Base-by-base conservation (phyloP, 257 asterid genomes). In the Mentha longifolia region DNA sequence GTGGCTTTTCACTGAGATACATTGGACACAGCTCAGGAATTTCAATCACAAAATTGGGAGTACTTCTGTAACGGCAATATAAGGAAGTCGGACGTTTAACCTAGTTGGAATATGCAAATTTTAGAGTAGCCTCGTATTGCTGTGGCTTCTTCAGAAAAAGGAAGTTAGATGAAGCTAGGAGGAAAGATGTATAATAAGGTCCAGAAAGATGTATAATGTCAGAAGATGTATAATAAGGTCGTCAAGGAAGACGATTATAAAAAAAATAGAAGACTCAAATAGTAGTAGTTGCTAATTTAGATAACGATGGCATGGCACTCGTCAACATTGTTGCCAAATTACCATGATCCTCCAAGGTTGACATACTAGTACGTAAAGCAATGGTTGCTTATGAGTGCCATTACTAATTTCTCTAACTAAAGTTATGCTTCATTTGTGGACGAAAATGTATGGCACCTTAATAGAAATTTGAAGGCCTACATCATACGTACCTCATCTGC, bases 401-500 rank as follows among this genome's bases (percentile, higher is more conserved):
- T n/a, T 33, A 68, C 25, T 19, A 68, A 68, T 65, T 62, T 56
- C 62, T 56, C 61, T 33, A 62, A 72, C 60, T 59, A 43, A 70
- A 49, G 19, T 45, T 30, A 9, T 25, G 19, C 16, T 37, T 59
- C 72, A 64, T 51, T 46, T 31, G 37, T 13, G 63, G 9, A 65
- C 10, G 25, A 7, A 49, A 59, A 37, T 17, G 39, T 4, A 56
- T 54, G 67, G 30, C 62, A 14, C 64, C 71, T 39, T 33, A 60
- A 61, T 28, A 31, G 35, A 51, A 61, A n/a, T 17, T 17, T 42
- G 8, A 63, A 63, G 20, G 35, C 9, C 65, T 9, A 28, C 64
- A 77, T 59, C 62, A 65, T 31, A 64, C 79, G 62, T 84, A 94
- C 98, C 97, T 89, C 96, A 58, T 87, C 96, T 28, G 91, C 95